These are phyloP conservation scores for Lolium multiflorum DNA, from an alignment of 176 grass and related monocot species.

Conservation along the genomic window DNA sequence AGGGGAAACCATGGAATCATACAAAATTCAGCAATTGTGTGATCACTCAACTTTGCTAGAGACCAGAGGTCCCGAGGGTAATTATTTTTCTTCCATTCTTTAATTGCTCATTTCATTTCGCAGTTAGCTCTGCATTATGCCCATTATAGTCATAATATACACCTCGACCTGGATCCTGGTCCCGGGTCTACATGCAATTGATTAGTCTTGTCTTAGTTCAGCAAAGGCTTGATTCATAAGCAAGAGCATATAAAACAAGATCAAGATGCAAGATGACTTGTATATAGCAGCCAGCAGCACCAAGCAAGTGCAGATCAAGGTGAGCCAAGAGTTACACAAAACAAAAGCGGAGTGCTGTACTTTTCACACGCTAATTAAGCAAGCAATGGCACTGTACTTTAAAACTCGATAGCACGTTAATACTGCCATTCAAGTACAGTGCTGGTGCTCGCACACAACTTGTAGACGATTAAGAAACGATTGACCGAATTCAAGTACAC, in stretches of 20 bases:
- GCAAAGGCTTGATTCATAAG: conserved; percentile 2
- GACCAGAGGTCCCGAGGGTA: too few relatives aligned
- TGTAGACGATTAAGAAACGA: not conserved
- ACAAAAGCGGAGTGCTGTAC: not conserved
- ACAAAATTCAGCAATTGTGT: too few relatives aligned
- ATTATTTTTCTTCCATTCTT: too few relatives aligned
- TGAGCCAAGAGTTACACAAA: not conserved
- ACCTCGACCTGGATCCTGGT: not conserved
- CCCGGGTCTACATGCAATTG: not conserved
- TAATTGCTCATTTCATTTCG: too few relatives aligned
- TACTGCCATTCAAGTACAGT: not conserved
- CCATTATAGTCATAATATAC: not conserved
- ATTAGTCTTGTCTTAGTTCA: not conserved
- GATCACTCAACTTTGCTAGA: too few relatives aligned
- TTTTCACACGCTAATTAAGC: not conserved
- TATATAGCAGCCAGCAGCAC: not conserved
- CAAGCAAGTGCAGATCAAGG: not conserved
- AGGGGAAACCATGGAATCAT: too few relatives aligned
- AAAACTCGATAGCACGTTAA: not conserved
- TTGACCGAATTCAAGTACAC: too few relatives aligned
- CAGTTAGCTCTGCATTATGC: not conserved
- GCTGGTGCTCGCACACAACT: not conserved
- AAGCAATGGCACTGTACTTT: not conserved
- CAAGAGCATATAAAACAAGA: conserved; percentile 22
- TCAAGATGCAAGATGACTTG: not conserved